A percentile compares a stretch with the other conserved stretches of the same genome.
Conservation (phyloP, 2,329 filamentous ascomycete species). For the Microcyclosporella mali region DNA sequence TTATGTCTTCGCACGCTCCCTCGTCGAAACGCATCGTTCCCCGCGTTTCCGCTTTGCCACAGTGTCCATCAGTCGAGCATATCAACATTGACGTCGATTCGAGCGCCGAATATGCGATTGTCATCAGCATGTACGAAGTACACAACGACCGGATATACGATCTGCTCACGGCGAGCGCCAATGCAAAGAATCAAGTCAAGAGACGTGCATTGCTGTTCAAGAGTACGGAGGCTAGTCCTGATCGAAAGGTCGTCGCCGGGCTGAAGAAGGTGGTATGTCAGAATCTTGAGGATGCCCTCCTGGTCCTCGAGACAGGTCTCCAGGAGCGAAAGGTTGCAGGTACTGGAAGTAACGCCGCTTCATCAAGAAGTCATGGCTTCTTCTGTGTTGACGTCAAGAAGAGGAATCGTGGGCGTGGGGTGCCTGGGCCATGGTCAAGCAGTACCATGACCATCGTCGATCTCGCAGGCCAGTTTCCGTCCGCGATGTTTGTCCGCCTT, state of each 20-base stretch:
- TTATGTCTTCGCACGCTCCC: conserved; percentile 32
- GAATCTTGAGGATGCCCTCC: conserved; percentile 73
- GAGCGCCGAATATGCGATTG: conserved; percentile 72
- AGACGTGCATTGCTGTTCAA: conserved; percentile 88
- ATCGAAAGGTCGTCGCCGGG: conserved; percentile 91
- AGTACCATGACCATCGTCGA: conserved; percentile 84
- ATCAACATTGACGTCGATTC: conserved; percentile 61
- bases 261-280: conserved; percentile 84
- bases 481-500: background rate
- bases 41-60: conserved; percentile 64
- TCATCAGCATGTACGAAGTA: conserved; percentile 98
- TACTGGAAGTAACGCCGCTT: conserved; percentile 87
- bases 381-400: conserved; percentile 95
- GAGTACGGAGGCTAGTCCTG: conserved; percentile 76
- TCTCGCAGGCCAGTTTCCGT: conserved; percentile 58
- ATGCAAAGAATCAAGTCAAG: conserved; percentile 47
- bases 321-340: conserved; percentile 82
- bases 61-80: conserved; percentile 66
- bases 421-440: conserved; percentile 61
- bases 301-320: conserved; percentile 83
- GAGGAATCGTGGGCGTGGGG: conserved; percentile 45
- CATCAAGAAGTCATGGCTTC: conserved; percentile 89
- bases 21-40: conserved; percentile 55
- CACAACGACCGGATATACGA: conserved; percentile 99
- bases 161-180: conserved; percentile 61